phyloP scores from a whole-genome alignment of 2,329 filamentous ascomycete genomes.

The Venturiaceae sp. region DNA sequence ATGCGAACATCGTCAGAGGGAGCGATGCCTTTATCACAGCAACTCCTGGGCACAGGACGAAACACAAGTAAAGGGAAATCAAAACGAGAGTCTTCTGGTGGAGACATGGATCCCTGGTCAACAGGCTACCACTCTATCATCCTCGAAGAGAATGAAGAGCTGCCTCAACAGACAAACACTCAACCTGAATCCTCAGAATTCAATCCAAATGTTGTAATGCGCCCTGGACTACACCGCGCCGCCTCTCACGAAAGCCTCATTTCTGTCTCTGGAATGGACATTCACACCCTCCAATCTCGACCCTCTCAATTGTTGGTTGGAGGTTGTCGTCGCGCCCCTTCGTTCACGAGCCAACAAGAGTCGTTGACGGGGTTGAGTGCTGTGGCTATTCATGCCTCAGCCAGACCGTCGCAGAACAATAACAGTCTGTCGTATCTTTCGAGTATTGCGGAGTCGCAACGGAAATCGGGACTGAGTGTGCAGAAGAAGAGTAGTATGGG shows the following conservation, averaged over 20 bases:
- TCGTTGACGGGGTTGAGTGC: background rate
- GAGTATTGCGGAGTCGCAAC: slow-evolving; percentile 1
- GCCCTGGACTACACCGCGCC: slow-evolving; percentile 50
- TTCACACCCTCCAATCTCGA: slow-evolving; percentile 67
- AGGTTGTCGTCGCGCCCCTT: slow-evolving; percentile 40
- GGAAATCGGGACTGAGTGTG: background rate
- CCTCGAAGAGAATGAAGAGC: slow-evolving; percentile 26
- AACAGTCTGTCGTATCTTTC: slow-evolving; percentile 6
- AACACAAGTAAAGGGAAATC: slow-evolving; percentile 1
- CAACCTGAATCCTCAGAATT: slow-evolving; percentile 8
- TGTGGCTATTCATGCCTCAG: background rate
- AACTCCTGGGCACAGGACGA: background rate
- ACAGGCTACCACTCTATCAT: slow-evolving; percentile 16
- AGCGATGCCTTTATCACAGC: background rate
- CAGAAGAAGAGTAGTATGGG: slow-evolving; percentile 13
- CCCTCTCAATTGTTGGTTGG: slow-evolving; percentile 62
- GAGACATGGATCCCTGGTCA: background rate
- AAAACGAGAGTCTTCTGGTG: background rate
- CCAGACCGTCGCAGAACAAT: background rate
- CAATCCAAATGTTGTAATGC: background rate
- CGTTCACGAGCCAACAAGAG: slow-evolving; percentile 28
- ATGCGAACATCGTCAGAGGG: slow-evolving; percentile 4
- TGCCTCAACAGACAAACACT: slow-evolving; percentile 8
- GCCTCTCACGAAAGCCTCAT: slow-evolving; percentile 82
- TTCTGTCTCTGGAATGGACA: slow-evolving; percentile 79